Conservation (phyloP, 257 asterid genomes). For the Jacaranda mimosifolia region DNA sequence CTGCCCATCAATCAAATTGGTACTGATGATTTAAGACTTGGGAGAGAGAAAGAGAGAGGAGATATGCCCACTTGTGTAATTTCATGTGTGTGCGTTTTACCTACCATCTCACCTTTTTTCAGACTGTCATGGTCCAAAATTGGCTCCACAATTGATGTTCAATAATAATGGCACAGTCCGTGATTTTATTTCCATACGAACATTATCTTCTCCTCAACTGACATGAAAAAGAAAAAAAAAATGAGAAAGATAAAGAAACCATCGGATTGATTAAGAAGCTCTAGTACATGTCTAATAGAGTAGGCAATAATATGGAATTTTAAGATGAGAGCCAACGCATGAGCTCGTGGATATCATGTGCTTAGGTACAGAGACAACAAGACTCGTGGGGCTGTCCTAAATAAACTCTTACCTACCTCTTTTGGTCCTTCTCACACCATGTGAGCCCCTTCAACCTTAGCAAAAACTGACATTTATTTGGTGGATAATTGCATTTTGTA, state of each 20-base stretch:
- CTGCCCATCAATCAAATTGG: constrained; percentile 32
- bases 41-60: constrained; percentile 29
- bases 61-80: constrained; percentile 28
- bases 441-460: constrained; percentile 51
- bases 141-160: constrained; percentile 40
- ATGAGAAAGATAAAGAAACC: background rate
- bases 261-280: background rate
- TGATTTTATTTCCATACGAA: constrained; percentile 22
- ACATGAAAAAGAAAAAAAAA: background rate
- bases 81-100: constrained; percentile 34
- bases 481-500: constrained; percentile 19
- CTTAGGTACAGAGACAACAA: constrained; percentile 57
- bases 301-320: constrained; percentile 46
- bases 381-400: constrained; percentile 61
- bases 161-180: constrained; percentile 12
- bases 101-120: constrained; percentile 38
- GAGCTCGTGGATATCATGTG: constrained; percentile 67
- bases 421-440: constrained; percentile 55
- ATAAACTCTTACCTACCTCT: constrained; percentile 55
- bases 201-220: constrained; percentile 21
- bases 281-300: background rate
- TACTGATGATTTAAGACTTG: constrained; percentile 13
- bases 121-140: constrained; percentile 34
- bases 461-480: constrained; percentile 45
- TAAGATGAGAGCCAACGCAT: constrained; percentile 65